Percentiles rank a stretch among this genome's conserved stretches.
These are phyloP conservation scores for Aspergillus sp. DNA, from an alignment of 2,329 filamentous ascomycete species.

Conservation along the genomic window DNA sequence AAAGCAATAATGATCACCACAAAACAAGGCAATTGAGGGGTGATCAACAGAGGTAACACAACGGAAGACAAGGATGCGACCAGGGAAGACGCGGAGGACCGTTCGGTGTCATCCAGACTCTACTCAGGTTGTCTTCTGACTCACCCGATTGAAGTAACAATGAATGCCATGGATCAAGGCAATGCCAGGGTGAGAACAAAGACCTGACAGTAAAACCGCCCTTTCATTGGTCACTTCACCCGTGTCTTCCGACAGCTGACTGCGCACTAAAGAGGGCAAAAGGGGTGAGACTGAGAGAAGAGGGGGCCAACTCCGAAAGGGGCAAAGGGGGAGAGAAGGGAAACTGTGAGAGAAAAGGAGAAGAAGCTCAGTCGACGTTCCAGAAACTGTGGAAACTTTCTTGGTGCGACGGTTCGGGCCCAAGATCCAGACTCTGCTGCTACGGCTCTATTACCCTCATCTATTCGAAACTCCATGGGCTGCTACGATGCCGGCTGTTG, in stretches of 20 bases:
- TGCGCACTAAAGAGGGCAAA: slow-evolving; percentile 6
- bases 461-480: slow-evolving; percentile 23
- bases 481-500: slow-evolving; percentile 12
- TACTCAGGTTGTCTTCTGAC: neutral
- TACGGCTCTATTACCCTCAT: slow-evolving; percentile 19
- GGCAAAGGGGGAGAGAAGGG: slow-evolving; percentile 7
- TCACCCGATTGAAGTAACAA: neutral
- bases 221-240: neutral
- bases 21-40: neutral
- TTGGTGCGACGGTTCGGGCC: slow-evolving; percentile 21
- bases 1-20: neutral
- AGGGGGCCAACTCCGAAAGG: neutral
- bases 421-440: slow-evolving; percentile 24
- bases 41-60: neutral
- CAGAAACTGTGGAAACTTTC: slow-evolving; percentile 24
- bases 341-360: slow-evolving; percentile 1
- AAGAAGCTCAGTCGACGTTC: slow-evolving; percentile 19
- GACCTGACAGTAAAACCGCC: neutral
- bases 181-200: slow-evolving; percentile 6
- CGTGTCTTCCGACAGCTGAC: slow-evolving; percentile 10
- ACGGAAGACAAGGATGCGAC: neutral
- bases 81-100: neutral
- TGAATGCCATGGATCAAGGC: slow-evolving; percentile 1
- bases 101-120: slow-evolving; percentile 5
- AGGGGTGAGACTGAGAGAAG: neutral